Percentiles rank a stretch among this genome's conserved stretches.
These are phyloP conservation scores for Aspergillus indologenus DNA, from an alignment of 495 filamentous ascomycete genomes.

Conservation along the genomic window DNA sequence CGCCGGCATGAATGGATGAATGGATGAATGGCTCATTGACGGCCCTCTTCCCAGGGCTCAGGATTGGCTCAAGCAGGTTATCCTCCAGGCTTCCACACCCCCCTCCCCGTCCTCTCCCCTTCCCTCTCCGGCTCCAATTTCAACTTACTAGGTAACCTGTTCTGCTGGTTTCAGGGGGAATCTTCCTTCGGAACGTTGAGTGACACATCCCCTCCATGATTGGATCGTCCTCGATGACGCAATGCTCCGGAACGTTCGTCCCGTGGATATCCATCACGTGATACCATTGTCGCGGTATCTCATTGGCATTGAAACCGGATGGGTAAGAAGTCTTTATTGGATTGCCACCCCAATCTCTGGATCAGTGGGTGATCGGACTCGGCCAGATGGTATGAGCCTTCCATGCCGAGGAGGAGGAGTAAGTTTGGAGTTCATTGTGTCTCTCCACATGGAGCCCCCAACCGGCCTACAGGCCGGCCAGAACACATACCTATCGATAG, in stretches of 20 bases:
- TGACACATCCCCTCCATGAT: conserved; percentile 15
- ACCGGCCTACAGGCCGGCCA: not conserved
- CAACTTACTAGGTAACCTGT: not conserved
- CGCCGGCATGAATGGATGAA: too few species aligned
- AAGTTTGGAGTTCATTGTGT: not conserved
- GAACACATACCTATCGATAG: not conserved
- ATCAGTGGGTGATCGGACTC: conserved; percentile 13
- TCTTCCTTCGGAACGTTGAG: conserved; percentile 15
- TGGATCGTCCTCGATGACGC: conserved; percentile 23
- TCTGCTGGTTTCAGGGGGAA: conserved; percentile 12
- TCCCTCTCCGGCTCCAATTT: not conserved
- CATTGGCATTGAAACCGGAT: conserved; percentile 10
- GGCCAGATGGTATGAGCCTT: not conserved
- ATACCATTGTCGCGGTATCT: not conserved
- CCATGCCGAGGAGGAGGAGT: not conserved
- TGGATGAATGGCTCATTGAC: conserved; percentile 2
- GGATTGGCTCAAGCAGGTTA: conserved; percentile 6
- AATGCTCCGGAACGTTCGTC: conserved; percentile 15
- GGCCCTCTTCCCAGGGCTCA: conserved; percentile 1
- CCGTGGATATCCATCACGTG: conserved; percentile 23
- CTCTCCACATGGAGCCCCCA: not conserved
- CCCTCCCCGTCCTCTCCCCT: not conserved
- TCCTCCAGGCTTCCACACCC: not conserved
- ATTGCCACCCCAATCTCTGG: conserved; percentile 21
- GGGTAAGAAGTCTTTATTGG: conserved; percentile 4